phyloP scores from a whole-genome alignment of 352 stramenopile species.

The Phytophthora kernoviae region DNA sequence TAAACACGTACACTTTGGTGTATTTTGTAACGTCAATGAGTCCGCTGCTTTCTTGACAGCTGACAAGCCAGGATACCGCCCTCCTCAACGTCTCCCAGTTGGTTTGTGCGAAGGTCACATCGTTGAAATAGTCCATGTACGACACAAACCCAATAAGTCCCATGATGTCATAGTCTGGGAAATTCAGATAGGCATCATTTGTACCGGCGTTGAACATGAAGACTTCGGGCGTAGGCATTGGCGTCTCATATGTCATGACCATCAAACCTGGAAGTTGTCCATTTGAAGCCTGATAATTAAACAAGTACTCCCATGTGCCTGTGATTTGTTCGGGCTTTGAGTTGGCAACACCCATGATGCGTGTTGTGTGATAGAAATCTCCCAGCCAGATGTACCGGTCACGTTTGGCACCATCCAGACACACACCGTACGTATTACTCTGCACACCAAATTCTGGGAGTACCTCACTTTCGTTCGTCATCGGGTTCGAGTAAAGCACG shows the following conservation, averaged over 20 bases:
- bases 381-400: constrained; percentile 41
- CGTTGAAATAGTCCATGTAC: constrained; percentile 42
- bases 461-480: constrained; percentile 27
- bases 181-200: constrained; percentile 16
- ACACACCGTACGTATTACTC: constrained; percentile 29
- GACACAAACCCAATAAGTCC: constrained; percentile 33
- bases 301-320: constrained; percentile 34
- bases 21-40: constrained; percentile 36
- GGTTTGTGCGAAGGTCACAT: constrained; percentile 15
- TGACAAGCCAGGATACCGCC: constrained; percentile 20
- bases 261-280: constrained; percentile 28
- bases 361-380: constrained; percentile 40
- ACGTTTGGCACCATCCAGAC: constrained; percentile 34
- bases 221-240: constrained; percentile 29
- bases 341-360: constrained; percentile 33
- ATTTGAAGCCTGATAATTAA: constrained; percentile 24
- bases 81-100: constrained; percentile 29
- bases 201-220: constrained; percentile 35
- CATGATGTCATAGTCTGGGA: constrained; percentile 40
- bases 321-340: constrained; percentile 31
- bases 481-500: constrained; percentile 31
- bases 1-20: constrained; percentile 22
- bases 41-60: constrained; percentile 22
- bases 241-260: constrained; percentile 33
- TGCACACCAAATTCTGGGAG: constrained; percentile 28